Conservation (phyloP, 2,329 filamentous ascomycete species). For the Aspergillus sp. region DNA sequence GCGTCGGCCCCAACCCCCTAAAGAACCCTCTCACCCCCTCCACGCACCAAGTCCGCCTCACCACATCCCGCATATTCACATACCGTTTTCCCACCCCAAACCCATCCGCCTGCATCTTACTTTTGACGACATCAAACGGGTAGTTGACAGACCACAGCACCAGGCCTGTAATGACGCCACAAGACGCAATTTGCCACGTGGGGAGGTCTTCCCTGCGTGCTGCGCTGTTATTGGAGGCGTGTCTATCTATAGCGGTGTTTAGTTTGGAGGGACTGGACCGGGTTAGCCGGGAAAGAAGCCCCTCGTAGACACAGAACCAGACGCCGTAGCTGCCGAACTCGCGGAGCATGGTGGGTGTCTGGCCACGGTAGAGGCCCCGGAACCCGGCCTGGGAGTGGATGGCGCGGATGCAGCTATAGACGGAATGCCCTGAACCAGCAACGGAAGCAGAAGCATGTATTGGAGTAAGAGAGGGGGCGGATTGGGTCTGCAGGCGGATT, state of each 20-base stretch:
- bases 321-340: slow-evolving; percentile 91
- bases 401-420: slow-evolving; percentile 81
- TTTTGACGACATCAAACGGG: slow-evolving; percentile 94
- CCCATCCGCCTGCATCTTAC: slow-evolving; percentile 96
- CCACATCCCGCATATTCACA: slow-evolving; percentile 77
- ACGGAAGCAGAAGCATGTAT: too few relatives aligned
- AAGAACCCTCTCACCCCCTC: slow-evolving; percentile 83
- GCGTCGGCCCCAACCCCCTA: slow-evolving; percentile 86
- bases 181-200: slow-evolving; percentile 78
- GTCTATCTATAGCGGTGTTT: too few relatives aligned
- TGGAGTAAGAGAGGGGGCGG: slow-evolving; percentile 63
- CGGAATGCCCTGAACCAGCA: slow-evolving; percentile 32
- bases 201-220: slow-evolving; percentile 59
- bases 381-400: slow-evolving; percentile 63
- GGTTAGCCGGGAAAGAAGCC: slow-evolving; percentile 68
- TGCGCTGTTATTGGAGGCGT: too few relatives aligned
- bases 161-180: slow-evolving; percentile 91
- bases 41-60: slow-evolving; percentile 70
- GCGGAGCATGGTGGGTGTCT: slow-evolving; percentile 77
- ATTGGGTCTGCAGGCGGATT: slow-evolving; percentile 90
- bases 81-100: slow-evolving; percentile 70
- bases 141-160: slow-evolving; percentile 87
- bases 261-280: not conserved
- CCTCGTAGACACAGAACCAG: slow-evolving; percentile 75
- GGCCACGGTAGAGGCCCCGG: slow-evolving; percentile 81